Base-by-base conservation (phyloP, 2,329 filamentous ascomycete genomes). In the Hymenoscyphus fraxineus region DNA sequence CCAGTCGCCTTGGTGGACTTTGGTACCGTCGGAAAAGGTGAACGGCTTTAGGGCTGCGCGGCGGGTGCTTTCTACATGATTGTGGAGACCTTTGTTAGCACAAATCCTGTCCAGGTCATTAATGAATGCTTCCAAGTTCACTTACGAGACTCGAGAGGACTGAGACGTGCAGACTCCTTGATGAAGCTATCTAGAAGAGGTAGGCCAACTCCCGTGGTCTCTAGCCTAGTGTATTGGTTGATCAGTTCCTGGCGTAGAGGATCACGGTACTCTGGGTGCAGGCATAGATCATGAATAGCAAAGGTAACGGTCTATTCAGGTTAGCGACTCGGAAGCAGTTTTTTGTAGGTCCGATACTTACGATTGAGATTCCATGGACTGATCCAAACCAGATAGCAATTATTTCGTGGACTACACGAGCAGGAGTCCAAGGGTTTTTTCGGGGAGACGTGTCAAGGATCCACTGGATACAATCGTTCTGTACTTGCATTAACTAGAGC, bases 381-480 rank as follows among this genome's bases (percentile, higher is more conserved):
- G 59, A 60, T 2, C 59, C 40, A 38, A 32, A 60, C 40, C 59
- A 60, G 39, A 60, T 32, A 16, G 59, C 59, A n/a, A 60, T 60
- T 6, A 60, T 6, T n/a, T 60, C 59, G 22, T 32, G 22, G 10
- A 35, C 40, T 32, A 60, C 16, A 19, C 59, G 9, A 4, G 32
- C 19, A 31, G 59, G 7, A 10, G 39, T 38, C 59, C 40, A 60
- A 1, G 58, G 27, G 7, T 10, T 55, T n/a, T 2, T 7, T 9
- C 6, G 1, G 12, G 56, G 27, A 2, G 56, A 35, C 13, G 27
- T 39, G 13, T 58, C 10, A 22, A 58, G 35, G 15, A 38, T 58
- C 56, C 56, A 58, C 38, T 58, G 56, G 13, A 58, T 60, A 41
- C 6, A 41, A 41, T 41, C 40, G 22, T 27, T 27, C 22, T 27